Evolutionary conservation across 768 basidiomycete species (phyloP), one percentile per base, ranked within the genome.

Genomic region (Tephrocybe sp.): DNA sequence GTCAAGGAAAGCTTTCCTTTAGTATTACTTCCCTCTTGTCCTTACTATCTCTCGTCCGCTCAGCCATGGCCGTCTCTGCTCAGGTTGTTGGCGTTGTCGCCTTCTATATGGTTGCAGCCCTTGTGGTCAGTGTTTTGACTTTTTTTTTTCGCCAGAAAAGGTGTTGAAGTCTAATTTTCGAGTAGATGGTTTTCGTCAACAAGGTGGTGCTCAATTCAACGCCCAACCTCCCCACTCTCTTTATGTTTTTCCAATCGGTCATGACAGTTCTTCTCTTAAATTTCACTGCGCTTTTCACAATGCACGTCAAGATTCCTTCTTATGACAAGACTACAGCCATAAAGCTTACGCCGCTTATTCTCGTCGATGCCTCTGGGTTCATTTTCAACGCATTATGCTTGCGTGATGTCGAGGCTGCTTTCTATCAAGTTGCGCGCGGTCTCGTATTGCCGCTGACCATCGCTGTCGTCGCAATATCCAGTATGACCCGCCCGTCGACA

Each of bases 351-450:
- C 59, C 65, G 17, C 13, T 72, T 33, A 65, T 60, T 45, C 17
- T 68, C 76, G 76, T 72, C 39, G 68, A 70, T 49, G 68, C 69
- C 26, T 53, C 62, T 8, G 73, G 73, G 3, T 67, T 75, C 48
- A 61, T 54, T 20, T 61, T 60, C 43, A 57, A 58, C 22, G 64
- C 59, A 13, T 57, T 54, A 13, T 54, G 42, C 34, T 60, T 75
- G 31, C 66, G 69, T 23, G 61, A 82, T 56, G 88, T 91, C 51
- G 88, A 87, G 48, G 85, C 85, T 2, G 85, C 85, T 0, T 86
- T 88, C 67, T 87, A 88, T 62, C 87, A 90, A 67, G 82, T 92
- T 49, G 89, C 89, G 0, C 80, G 89, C 13, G 89, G 89, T 5
- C 75, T 92, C 56, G 77, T 91, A 33, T 78, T 92, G 2, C 89